A percentile compares a stretch with the other conserved stretches of the same genome.
These are phyloP conservation scores for maize (Zea mays) DNA, from an alignment of 176 grass and related monocot genomes.

Conservation along the genomic window Zm-B73-REFERENCE-NAM-5.0 NC_050099.1:142439001-142439500, in stretches of 20 bases:
- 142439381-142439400: neutral
- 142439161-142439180: neutral
- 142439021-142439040: neutral
- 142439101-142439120: neutral
- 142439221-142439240: neutral
- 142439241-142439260: slow-evolving; percentile 3
- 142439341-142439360: neutral
- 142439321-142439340: neutral
- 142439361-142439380: slow-evolving; percentile 3
- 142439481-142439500: neutral
- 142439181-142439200: neutral
- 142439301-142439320: neutral
- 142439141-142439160: neutral
- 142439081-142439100: neutral
- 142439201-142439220: neutral
- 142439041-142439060: too few species aligned
- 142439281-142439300: neutral
- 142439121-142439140: too few species aligned
- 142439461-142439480: neutral
- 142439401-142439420: neutral
- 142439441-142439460: neutral
- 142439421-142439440: neutral
- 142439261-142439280: neutral
- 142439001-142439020: neutral
- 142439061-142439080: too few species aligned